Percentiles rank a stretch among this genome's conserved stretches.
phyloP scores from a whole-genome alignment of 2,329 filamentous ascomycete species.

The Phaeosphaeria sp. region DNA sequence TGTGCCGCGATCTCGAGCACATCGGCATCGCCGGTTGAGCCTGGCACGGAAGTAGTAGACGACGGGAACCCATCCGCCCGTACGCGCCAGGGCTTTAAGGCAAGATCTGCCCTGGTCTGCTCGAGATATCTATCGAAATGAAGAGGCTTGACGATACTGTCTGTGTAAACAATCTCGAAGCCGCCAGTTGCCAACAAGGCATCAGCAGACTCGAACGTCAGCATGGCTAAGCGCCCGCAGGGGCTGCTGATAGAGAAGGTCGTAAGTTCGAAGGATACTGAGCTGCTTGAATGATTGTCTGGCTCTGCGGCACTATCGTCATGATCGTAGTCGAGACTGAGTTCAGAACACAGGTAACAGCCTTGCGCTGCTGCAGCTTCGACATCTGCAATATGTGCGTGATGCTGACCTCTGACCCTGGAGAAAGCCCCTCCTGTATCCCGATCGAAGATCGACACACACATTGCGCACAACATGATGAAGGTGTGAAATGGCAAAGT shows the following conservation, averaged over 20 bases:
- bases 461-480: constrained; percentile 1
- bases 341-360: constrained; percentile 3
- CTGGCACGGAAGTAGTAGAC: neutral
- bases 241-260: neutral
- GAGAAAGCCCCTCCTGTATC: neutral
- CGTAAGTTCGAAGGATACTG: neutral
- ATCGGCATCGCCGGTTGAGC: neutral
- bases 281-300: neutral
- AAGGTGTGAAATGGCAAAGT: neutral
- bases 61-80: neutral
- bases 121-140: neutral
- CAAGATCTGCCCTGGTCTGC: neutral
- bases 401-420: neutral
- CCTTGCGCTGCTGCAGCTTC: constrained; percentile 2
- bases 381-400: neutral
- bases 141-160: neutral
- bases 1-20: neutral
- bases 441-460: neutral
- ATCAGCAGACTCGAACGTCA: constrained; percentile 3
- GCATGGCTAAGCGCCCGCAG: neutral
- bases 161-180: constrained; percentile 3
- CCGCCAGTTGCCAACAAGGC: neutral
- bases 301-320: neutral
- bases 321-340: constrained; percentile 3
- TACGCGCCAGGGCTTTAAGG: constrained; percentile 4